Conservation (phyloP, 2,329 filamentous ascomycete genomes). For the Akanthomyces uredinophilus region DNA sequence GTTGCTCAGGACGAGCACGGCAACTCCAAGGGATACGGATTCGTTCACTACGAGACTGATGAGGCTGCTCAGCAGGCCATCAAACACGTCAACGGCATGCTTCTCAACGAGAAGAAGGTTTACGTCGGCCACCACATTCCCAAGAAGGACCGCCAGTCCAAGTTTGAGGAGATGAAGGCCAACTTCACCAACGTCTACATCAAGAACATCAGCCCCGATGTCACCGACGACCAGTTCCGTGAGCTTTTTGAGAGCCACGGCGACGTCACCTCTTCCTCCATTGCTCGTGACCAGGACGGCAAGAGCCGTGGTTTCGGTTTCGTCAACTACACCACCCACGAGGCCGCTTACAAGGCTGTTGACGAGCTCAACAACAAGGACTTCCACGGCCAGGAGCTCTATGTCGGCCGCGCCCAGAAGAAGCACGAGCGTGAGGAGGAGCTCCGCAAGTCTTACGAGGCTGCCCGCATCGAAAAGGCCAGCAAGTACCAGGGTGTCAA, state of each 20-base stretch:
- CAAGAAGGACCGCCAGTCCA: conserved; percentile 99
- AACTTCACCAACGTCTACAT: conserved; percentile 99
- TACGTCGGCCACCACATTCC: conserved; percentile 99
- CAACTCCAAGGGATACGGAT: conserved; percentile 97
- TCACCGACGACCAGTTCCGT: conserved; percentile 90
- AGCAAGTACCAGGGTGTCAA: conserved; percentile 99
- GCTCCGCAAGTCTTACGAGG: conserved; percentile 97
- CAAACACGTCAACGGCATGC: conserved; percentile 99
- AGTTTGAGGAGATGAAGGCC: conserved; percentile 99
- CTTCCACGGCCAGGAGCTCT: conserved; percentile 90
- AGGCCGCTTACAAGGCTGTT: conserved; percentile 78
- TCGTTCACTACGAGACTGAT: conserved; percentile 99
- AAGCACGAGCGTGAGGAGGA: conserved; percentile 99
- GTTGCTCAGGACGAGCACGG: conserved; percentile 96
- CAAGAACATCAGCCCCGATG: conserved; percentile 89
- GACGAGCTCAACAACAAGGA: conserved; percentile 89
- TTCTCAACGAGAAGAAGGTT: conserved; percentile 99
- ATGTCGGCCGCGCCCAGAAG: conserved; percentile 98
- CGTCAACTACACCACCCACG: conserved; percentile 92
- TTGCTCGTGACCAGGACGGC: conserved; percentile 82
- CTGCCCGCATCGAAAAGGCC: conserved; percentile 94
- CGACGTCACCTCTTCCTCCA: conserved; percentile 90
- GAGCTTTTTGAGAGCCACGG: conserved; percentile 87
- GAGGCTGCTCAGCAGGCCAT: conserved; percentile 95
- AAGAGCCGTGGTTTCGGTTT: conserved; percentile 96